A percentile compares a stretch with the other conserved stretches of the same genome.
Evolutionary conservation across 2,329 filamentous ascomycete genomes (phyloP).

Genomic region (Aureobasidium sp.): DNA sequence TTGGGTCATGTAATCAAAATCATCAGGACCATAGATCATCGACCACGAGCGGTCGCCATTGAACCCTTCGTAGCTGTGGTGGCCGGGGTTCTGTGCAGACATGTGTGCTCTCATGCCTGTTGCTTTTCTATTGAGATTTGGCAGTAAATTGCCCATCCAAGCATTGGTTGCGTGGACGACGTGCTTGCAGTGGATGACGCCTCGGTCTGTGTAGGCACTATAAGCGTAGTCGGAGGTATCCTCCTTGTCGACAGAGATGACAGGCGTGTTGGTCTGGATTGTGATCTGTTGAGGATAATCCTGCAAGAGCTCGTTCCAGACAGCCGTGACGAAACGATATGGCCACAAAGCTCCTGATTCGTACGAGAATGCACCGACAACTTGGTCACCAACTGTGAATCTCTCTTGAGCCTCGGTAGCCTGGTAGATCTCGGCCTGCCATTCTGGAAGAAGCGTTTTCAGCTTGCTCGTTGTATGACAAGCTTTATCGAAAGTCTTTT

Average conservation of each 20-base stretch:
- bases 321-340: background rate
- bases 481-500: background rate
- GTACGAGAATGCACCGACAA: background rate
- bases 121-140: constrained; percentile 17
- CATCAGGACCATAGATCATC: background rate
- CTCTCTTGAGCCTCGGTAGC: background rate
- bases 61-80: background rate
- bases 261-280: constrained; percentile 26
- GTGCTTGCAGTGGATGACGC: constrained; percentile 17
- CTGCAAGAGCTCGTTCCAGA: background rate
- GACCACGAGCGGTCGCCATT: background rate
- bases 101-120: constrained; percentile 1
- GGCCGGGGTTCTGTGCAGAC: background rate
- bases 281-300: constrained; percentile 16
- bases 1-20: constrained; percentile 1
- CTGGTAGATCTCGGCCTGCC: background rate
- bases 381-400: background rate
- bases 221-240: constrained; percentile 22
- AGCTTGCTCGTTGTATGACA: background rate
- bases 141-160: constrained; percentile 22
- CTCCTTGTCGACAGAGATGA: constrained; percentile 21
- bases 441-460: background rate
- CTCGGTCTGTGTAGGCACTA: constrained; percentile 18
- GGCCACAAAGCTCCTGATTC: background rate
- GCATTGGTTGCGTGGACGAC: constrained; percentile 22